These are phyloP conservation scores for Aspergillus bridgeri DNA, from an alignment of 495 filamentous ascomycete genomes.

Conservation along the genomic window DNA sequence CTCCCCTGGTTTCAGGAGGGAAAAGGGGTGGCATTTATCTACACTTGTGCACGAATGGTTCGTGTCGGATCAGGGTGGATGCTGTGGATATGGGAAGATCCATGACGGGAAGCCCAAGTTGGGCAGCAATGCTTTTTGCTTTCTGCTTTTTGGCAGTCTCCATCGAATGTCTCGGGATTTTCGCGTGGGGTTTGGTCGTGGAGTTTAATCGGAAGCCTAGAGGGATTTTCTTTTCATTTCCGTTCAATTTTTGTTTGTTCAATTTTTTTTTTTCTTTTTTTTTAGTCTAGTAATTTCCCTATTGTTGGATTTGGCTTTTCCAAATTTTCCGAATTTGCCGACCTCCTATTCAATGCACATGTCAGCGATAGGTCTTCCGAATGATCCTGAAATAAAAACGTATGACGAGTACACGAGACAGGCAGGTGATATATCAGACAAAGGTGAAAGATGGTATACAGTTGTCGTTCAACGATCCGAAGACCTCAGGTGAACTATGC, in stretches of 20 bases:
- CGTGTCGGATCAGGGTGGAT: neutral
- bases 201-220: neutral
- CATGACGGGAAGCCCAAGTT: conserved; percentile 27
- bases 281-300: neutral
- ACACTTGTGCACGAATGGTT: neutral
- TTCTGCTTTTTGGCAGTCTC: conserved; percentile 22
- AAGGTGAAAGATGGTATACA: conserved; percentile 46
- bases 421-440: conserved; percentile 35
- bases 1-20: neutral
- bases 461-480: conserved; percentile 48
- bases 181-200: neutral
- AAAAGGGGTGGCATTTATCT: neutral
- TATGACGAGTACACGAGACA: conserved; percentile 4
- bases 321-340: conserved; percentile 11
- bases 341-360: neutral
- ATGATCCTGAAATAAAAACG: neutral
- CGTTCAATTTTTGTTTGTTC: conserved; percentile 1
- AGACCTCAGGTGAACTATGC: conserved; percentile 54
- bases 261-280: conserved; percentile 6
- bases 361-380: neutral
- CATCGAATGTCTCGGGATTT: conserved; percentile 7
- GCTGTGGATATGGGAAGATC: conserved; percentile 4
- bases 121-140: conserved; percentile 50
- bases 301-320: conserved; percentile 9
- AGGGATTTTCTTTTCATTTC: conserved; percentile 1